Evolutionary conservation across 2,329 filamentous ascomycete species (phyloP), one percentile per base, ranked within the genome.

Genomic region (Macrophomina tecta): DNA sequence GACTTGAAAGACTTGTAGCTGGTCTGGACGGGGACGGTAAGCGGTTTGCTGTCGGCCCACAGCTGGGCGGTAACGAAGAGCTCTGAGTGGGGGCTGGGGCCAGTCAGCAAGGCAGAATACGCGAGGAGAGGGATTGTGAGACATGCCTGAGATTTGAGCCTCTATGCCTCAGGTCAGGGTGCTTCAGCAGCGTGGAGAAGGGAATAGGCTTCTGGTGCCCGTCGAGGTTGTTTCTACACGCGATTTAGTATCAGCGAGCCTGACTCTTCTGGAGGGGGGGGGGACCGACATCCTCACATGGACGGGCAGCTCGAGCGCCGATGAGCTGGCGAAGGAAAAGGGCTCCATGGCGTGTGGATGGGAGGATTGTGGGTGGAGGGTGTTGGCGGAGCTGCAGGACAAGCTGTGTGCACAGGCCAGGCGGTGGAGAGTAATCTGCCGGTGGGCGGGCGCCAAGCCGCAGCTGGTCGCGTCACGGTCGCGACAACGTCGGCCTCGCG

Each of bases 1-100:
- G 86, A 86, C 76, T 93, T 93, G 77, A 99, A 98, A 7, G 92
- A 83, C 75, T 93, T 97, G 81, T 98, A 98, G 30, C 93, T 87
- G 2, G 95, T 99, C 78, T 98, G 94, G 11, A 96, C 87, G 0
- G 93, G 91, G 1, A 98, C 92, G 0, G 94, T 96, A 71, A 99
- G 82, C 42, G 94, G 93, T 77, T 99, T 99, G 34, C 94, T 97
- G 73, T 96, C 93, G 12, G 94, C 92, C 91, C 94, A 99, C 73
- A 98, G 86, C 79, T 98, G 95, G 8, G 90, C 91, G 0, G 94
- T 97, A 58, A 97, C 90, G 75, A 94, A 97, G 56, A 99, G 89
- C 77, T 99, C 95, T 32, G 93, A 97, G 76, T 90, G 83, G 0
- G 90, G 83, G 78, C 91, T 93, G 69, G 65, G 68, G 40, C 14